Percentiles rank a stretch among this genome's conserved stretches.
These are phyloP conservation scores for Alternaria conjuncta DNA, from an alignment of 2,329 filamentous ascomycete species.

Conservation along the genomic window DNA sequence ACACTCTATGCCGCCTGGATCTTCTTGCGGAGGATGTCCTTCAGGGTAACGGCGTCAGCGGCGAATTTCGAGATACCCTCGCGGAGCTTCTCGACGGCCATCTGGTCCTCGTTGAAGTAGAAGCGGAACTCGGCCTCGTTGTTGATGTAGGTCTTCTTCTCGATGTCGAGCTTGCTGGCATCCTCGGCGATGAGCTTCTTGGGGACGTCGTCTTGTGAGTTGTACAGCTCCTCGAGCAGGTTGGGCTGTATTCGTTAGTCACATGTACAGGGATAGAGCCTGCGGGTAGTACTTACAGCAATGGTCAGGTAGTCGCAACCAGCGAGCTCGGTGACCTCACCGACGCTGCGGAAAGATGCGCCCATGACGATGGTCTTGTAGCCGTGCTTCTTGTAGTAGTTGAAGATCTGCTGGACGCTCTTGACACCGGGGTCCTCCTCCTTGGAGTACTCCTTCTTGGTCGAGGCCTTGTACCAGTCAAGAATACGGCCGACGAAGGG, in stretches of 20 bases:
- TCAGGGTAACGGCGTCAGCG: constrained; percentile 91
- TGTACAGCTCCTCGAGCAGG: constrained; percentile 92
- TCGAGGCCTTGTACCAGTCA: constrained; percentile 97
- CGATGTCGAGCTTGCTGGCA: constrained; percentile 73
- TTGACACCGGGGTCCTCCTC: constrained; percentile 95
- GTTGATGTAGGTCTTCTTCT: constrained; percentile 90
- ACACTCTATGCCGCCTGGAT: constrained; percentile 56
- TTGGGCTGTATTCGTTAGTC: constrained; percentile 66
- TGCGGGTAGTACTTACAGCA: constrained; percentile 66
- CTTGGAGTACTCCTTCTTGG: constrained; percentile 90
- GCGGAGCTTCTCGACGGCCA: constrained; percentile 98
- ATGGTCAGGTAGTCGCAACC: constrained; percentile 99
- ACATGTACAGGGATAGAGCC: not conserved
- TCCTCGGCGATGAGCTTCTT: constrained; percentile 84
- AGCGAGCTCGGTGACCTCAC: constrained; percentile 97
- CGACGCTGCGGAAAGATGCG: constrained; percentile 93
- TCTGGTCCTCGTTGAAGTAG: constrained; percentile 99
- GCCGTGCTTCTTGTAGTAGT: constrained; percentile 99
- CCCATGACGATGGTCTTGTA: constrained; percentile 99
- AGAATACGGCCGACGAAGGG: constrained; percentile 99
- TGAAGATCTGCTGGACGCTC: constrained; percentile 92
- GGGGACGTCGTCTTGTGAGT: constrained; percentile 80
- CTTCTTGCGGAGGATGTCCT: constrained; percentile 90
- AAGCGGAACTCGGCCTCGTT: constrained; percentile 94
- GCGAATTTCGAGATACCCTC: constrained; percentile 99